Evolutionary conservation across 768 basidiomycete species (phyloP), one percentile per base, ranked within the genome.

Genomic region (Dioszegia hungarica): DNA sequence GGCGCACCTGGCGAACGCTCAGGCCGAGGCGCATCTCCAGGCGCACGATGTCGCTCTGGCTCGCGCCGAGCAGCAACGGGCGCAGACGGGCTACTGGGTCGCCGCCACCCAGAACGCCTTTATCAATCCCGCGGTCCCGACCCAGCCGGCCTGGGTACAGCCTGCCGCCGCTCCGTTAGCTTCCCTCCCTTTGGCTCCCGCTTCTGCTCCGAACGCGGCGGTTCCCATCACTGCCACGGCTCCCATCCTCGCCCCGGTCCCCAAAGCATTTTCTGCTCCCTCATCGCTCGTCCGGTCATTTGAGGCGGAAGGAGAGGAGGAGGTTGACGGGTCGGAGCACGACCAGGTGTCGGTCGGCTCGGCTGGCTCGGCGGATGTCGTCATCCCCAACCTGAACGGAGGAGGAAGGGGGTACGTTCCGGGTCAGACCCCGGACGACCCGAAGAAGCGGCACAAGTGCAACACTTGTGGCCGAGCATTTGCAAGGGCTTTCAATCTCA

Each of bases 401-500:
- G 74, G 74, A 31, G 74, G 74, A 46, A 63, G 74, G 29, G 74
- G 74, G 2, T 75, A 75, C 55, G 64, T 75, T 28, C 74, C 74
- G 11, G 74, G 74, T 50, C 61, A 74, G 49, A 75, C 74, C 15
- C 74, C 74, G 2, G 70, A 74, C 25, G 74, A 75, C 51, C 74
- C 74, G 2, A 73, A 72, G 64, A 75, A 75, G 56, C 53, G 66
- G 31, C 74, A 75, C 62, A 74, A 72, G 63, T 75, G 74, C 54
- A 56, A 57, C 14, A 56, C 71, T 49, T 75, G 74, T 43, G 74
- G 74, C 49, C 67, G 74, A 88, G 93, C 88, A 1, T 97, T 97
- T 66, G 92, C 91, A 11, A 81, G 92, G 25, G 90, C 90, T 2
- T 95, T 89, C 77, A 97, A 97, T 68, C 78, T 97, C 56, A 97